Evolutionary conservation across 2,329 filamentous ascomycete genomes (phyloP), one percentile per base, ranked within the genome.

Genomic region (Beauveria caledonica): DNA sequence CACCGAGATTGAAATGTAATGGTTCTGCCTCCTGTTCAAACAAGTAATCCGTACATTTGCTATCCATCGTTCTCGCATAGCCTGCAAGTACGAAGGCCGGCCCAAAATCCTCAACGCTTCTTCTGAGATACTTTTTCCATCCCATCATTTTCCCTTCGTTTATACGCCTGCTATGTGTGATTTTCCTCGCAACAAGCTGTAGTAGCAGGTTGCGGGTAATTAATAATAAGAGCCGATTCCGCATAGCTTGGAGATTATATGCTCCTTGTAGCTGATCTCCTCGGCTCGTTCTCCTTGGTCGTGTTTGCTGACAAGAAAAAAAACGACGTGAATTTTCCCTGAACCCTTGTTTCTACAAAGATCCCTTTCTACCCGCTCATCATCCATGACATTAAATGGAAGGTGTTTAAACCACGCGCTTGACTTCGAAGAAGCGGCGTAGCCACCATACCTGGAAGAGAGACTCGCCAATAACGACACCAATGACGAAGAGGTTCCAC

Each of bases 371-470:
- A 6, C 8, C 15, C 9, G 19, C 42, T 58, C 55, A 11, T 42
- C 10, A 25, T 17, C 21, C 46, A 19, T 42, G 17, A 15, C 9
- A 23, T 19, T 17, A 7, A 51, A 13, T 5, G 15, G 11, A 17
- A 42, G 17, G 21, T 5, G 17, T 9, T 75, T 76, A 87, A 66
- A 87, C 83, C 56, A 87, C 83, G 55, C 85, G 79, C 78, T 88
- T 86, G 69, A 89, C 86, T 86, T 97, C 92, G 72, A 97, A 97
- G 83, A 99, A 99, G 72, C 94, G 86, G 79, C 96, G 94, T 73
- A 99, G 77, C 92, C 94, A 99, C 93, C 94, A 99, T 66, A 99
- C 93, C 80, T 99, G 94, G 81, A 99, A 99, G 66, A 97, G 80
- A 63, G 92, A 94, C 80, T 97, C 91, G 69, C 89, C 92, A 66